Base-by-base conservation (phyloP, 192 early-diverging fungal species). In the Mortierella alpina region DNA sequence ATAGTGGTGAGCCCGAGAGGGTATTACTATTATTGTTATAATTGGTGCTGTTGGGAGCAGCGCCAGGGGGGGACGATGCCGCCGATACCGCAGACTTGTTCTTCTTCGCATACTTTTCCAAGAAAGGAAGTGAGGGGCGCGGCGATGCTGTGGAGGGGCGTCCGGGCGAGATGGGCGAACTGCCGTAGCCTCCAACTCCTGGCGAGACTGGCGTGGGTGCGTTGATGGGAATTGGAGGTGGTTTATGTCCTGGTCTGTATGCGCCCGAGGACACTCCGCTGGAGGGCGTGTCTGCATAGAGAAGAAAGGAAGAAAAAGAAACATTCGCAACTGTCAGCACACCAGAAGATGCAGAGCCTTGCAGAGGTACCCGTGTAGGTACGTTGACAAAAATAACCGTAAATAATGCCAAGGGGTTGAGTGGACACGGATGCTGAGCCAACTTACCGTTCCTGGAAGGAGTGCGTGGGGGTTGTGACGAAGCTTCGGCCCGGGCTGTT, bases 51-150 rank as follows among this genome's bases (percentile, higher is more conserved):
- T 73, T 79, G 44, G 56, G 49, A 11, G 69, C 49, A 57, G 31
- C 31, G 31, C 31, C 31, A 31, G 73, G 66, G 2, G 76, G 59
- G 9, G 76, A 66, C 14, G 64, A 72, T 7, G 73, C 18, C 41
- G 73, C 58, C 39, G 74, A 61, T 62, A 68, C 48, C 6, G 61
- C 67, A 11, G 69, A 63, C 14, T 68, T 63, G 31, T 73, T 84
- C 70, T 78, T 78, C 71, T 84, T 72, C 40, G 82, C 75, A 54
- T 84, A 84, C 63, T 84, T 84, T 48, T 84, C 82, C 51, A 84
- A 42, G 55, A 84, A 84, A 9, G 82, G 82, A 2, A 84, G 72
- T 6, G 71, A 60, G 18, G 74, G 75, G 23, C 76, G 70, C 2
- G 69, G 61, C 3, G 76, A 71, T 5, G 76, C 63, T 13, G 68